Percentiles rank a stretch among this genome's conserved stretches.
phyloP scores from a whole-genome alignment of 2,329 filamentous ascomycete genomes.

The Fusarium mexicanum region DNA sequence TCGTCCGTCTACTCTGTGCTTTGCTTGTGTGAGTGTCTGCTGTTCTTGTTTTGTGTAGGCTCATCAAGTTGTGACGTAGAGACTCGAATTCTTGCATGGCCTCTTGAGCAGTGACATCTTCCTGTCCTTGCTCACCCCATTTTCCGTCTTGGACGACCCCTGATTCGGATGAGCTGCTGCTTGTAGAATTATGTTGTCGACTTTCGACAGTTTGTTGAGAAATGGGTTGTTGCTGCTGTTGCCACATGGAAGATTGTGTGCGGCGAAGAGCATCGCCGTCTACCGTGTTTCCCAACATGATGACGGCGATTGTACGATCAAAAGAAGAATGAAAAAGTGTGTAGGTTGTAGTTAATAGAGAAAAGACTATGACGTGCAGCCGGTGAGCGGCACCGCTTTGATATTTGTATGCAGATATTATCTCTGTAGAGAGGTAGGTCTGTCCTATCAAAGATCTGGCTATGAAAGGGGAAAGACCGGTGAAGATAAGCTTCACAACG shows the following conservation, averaged over 20 bases:
- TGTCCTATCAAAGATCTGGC: constrained; percentile 2
- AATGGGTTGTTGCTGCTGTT: constrained; percentile 22
- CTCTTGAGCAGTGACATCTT: constrained; percentile 47
- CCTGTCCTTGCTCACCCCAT: constrained; percentile 52
- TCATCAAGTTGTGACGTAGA: constrained; percentile 48
- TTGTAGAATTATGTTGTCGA: background rate
- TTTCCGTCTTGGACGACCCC: constrained; percentile 29
- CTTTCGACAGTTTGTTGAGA: constrained; percentile 38
- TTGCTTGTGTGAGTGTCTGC: constrained; percentile 46
- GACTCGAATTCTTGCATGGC: constrained; percentile 51
- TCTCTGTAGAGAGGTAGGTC: constrained; percentile 2
- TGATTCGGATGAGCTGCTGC: constrained; percentile 32
- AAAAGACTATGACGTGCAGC: background rate
- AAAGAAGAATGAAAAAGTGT: background rate
- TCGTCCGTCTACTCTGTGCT: constrained; percentile 13
- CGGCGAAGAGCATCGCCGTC: constrained; percentile 47
- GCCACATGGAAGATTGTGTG: constrained; percentile 42
- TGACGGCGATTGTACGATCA: background rate
- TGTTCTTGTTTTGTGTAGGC: constrained; percentile 49
- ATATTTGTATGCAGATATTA: constrained; percentile 11
- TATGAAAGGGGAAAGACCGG: constrained; percentile 2
- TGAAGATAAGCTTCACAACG: constrained; percentile 15
- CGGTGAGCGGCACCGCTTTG: background rate
- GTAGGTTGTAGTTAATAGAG: background rate
- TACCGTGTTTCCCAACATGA: constrained; percentile 48